Evolutionary conservation across 2,329 filamentous ascomycete species (phyloP).

Genomic region (Aspergillus amoenus): DNA sequence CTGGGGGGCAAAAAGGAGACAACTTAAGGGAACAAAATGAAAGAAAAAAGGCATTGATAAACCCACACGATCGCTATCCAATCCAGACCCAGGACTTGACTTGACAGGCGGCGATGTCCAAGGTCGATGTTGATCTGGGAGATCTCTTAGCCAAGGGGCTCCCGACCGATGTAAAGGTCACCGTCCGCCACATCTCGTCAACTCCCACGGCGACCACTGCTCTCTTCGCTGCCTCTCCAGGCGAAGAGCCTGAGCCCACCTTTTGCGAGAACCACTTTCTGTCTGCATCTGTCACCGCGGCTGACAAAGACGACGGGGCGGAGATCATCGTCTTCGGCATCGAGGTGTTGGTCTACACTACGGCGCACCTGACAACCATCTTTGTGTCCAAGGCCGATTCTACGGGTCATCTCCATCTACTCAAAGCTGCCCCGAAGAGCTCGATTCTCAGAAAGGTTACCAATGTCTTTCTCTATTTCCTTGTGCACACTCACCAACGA

Average conservation of each 20-base stretch:
- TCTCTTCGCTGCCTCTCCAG: constrained; percentile 76
- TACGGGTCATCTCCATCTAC: constrained; percentile 75
- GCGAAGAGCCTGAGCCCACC: constrained; percentile 70
- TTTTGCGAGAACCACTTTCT: constrained; percentile 85
- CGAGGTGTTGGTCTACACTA: constrained; percentile 85
- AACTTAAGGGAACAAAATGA: constrained; percentile 5
- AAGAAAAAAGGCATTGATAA: background rate
- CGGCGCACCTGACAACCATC: constrained; percentile 74
- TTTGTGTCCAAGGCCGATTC: constrained; percentile 98
- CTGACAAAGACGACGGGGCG: constrained; percentile 24
- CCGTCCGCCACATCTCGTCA: constrained; percentile 83
- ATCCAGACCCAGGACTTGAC: background rate
- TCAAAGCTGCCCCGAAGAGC: constrained; percentile 61
- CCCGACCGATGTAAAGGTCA: constrained; percentile 59
- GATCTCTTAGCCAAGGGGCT: constrained; percentile 54
- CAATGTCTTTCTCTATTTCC: constrained; percentile 71
- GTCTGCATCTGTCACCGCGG: constrained; percentile 52
- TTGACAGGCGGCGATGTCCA: constrained; percentile 21
- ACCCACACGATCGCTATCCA: background rate
- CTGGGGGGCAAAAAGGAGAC: constrained; percentile 1
- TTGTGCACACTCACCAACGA: constrained; percentile 67
- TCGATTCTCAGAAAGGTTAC: constrained; percentile 70
- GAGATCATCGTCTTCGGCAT: constrained; percentile 76
- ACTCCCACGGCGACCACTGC: constrained; percentile 72
- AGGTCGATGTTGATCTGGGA: constrained; percentile 36